phyloP scores from a whole-genome alignment of 495 filamentous ascomycete species.

The Xylaria castorea region DNA sequence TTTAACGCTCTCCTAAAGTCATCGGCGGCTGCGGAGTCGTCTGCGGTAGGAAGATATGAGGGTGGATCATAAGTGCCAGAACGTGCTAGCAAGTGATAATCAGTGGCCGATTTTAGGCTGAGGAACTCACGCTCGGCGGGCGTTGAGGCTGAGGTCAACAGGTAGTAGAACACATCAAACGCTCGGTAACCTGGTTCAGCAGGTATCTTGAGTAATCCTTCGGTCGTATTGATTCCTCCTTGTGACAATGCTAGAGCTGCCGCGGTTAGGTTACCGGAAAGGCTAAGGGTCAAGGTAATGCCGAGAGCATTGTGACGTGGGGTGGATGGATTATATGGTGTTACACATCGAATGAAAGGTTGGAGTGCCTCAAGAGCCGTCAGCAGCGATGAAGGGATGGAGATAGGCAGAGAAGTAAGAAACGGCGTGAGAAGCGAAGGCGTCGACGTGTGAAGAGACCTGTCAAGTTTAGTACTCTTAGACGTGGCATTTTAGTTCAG shows the following conservation, averaged over 20 bases:
- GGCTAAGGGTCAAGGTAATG: constrained; percentile 79
- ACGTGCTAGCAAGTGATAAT: constrained; percentile 78
- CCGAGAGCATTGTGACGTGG: constrained; percentile 82
- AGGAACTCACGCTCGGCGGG: constrained; percentile 91
- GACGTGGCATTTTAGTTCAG: constrained; percentile 26
- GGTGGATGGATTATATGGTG: constrained; percentile 85
- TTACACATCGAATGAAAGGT: constrained; percentile 86
- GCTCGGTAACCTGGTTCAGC: constrained; percentile 82
- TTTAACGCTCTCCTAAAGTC: constrained; percentile 86
- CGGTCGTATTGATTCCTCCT: constrained; percentile 83
- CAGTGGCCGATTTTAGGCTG: constrained; percentile 77
- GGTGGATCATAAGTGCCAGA: constrained; percentile 89
- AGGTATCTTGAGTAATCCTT: constrained; percentile 83
- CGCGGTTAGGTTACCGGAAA: constrained; percentile 77
- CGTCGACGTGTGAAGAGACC: constrained; percentile 85
- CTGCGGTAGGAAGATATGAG: constrained; percentile 87
- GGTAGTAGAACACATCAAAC: constrained; percentile 99
- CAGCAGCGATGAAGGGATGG: constrained; percentile 74
- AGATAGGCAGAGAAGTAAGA: constrained; percentile 76
- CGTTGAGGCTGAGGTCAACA: constrained; percentile 87
- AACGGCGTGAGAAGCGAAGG: constrained; percentile 86
- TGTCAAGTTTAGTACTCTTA: constrained; percentile 44
- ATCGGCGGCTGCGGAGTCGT: constrained; percentile 91
- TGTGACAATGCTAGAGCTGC: constrained; percentile 81
- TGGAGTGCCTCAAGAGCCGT: constrained; percentile 78